Percentiles rank a stretch among this genome's conserved stretches.
phyloP scores from a whole-genome alignment of 306 rosid species.

The Rubus parviflorus region DNA sequence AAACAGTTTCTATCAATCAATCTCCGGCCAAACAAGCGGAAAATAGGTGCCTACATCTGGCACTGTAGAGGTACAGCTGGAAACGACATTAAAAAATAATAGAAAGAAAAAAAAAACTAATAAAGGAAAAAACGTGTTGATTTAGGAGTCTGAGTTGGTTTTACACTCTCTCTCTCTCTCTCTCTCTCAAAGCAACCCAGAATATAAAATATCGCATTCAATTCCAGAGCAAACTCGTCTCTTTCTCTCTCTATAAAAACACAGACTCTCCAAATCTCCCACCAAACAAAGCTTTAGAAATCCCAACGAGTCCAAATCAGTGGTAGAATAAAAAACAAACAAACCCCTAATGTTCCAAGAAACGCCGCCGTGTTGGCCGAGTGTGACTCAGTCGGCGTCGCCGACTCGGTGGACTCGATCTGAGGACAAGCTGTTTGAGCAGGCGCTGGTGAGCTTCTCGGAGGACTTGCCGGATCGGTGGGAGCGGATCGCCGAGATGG shows the following conservation, averaged over 20 bases:
- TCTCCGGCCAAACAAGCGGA: not conserved
- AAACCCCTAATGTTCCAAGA: conserved; percentile 39
- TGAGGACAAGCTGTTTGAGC: conserved; percentile 79
- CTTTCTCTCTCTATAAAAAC: conserved; percentile 17
- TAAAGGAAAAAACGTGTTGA: conserved; percentile 74
- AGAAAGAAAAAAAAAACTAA: conserved; percentile 13
- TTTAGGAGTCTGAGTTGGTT: conserved; percentile 41
- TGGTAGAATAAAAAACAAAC: not conserved
- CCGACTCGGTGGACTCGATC: conserved; percentile 60
- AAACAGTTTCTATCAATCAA: not conserved
- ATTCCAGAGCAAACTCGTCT: not conserved
- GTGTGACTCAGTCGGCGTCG: conserved; percentile 23
- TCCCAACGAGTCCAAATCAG: conserved; percentile 46
- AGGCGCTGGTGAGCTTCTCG: conserved; percentile 56
- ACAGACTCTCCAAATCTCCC: conserved; percentile 28
- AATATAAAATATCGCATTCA: no score
- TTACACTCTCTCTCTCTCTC: not conserved
- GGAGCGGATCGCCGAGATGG: conserved; percentile 56
- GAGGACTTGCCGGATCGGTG: conserved; percentile 65
- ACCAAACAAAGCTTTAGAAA: conserved; percentile 61
- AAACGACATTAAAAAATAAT: conserved; percentile 7
- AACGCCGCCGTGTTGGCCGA: conserved; percentile 35
- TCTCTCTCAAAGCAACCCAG: not conserved
- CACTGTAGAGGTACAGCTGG: conserved; percentile 7
- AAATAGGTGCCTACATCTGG: conserved; percentile 6